These are phyloP conservation scores for Capronia epimyces DNA, from an alignment of 2,329 filamentous ascomycete genomes.

Conservation along the genomic window DNA sequence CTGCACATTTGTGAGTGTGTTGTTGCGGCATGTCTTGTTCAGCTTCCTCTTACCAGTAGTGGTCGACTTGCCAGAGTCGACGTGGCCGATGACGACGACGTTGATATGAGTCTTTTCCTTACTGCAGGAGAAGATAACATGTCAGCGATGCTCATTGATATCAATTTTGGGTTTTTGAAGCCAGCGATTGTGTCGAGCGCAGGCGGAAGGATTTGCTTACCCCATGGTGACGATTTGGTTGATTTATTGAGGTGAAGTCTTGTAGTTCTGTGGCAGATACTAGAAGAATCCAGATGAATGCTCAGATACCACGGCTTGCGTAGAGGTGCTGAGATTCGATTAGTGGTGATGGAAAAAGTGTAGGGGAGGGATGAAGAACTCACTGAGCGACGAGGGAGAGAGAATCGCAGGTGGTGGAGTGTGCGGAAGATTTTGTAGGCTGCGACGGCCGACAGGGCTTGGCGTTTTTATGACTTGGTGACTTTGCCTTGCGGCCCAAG, in stretches of 20 bases:
- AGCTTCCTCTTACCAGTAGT: slow-evolving; percentile 67
- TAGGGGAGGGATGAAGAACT: slow-evolving; percentile 24
- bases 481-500: slow-evolving; percentile 11
- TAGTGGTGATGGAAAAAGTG: slow-evolving; percentile 21
- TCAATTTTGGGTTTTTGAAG: slow-evolving; percentile 8
- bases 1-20: slow-evolving; percentile 43
- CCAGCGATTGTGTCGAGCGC: slow-evolving; percentile 12
- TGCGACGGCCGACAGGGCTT: slow-evolving; percentile 19
- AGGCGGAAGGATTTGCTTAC: slow-evolving; percentile 42
- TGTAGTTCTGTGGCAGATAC: slow-evolving; percentile 47
- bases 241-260: slow-evolving; percentile 34
- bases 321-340: slow-evolving; percentile 44
- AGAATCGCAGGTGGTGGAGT: slow-evolving; percentile 23
- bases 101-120: slow-evolving; percentile 96
- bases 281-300: slow-evolving; percentile 42
- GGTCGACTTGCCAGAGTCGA: slow-evolving; percentile 99
- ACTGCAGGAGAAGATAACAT: slow-evolving; percentile 48
- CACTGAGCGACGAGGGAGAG: slow-evolving; percentile 29
- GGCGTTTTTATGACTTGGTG: slow-evolving; percentile 12
- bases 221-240: slow-evolving; percentile 52
- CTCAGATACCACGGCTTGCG: slow-evolving; percentile 50
- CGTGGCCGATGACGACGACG: slow-evolving; percentile 98
- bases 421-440: slow-evolving; percentile 29
- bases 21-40: slow-evolving; percentile 27
- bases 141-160: slow-evolving; percentile 25